Percentiles rank a stretch among this genome's conserved stretches.
These are phyloP conservation scores for Lodderomyces metapsilosis DNA, from an alignment of 1,139 yeast genomes.

Conservation along the genomic window DNA sequence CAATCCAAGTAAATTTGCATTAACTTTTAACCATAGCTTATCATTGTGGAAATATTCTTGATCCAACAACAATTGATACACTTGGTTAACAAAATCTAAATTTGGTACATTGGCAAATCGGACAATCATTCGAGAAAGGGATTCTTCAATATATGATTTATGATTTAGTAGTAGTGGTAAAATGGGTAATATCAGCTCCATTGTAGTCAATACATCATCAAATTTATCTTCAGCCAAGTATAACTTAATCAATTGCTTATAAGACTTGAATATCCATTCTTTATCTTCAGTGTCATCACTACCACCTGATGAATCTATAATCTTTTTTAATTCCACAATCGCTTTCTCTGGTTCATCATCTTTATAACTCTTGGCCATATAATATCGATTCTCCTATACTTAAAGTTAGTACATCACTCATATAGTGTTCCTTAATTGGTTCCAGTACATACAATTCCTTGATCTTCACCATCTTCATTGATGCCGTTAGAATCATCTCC, in stretches of 20 bases:
- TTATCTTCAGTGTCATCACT: conserved; percentile 18
- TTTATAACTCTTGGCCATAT: conserved; percentile 60
- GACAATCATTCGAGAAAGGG: conserved; percentile 54
- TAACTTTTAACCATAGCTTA: conserved; percentile 56
- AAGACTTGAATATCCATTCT: conserved; percentile 56
- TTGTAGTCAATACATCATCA: conserved; percentile 32
- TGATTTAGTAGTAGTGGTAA: conserved; percentile 33
- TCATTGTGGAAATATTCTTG: conserved; percentile 33
- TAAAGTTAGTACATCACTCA: conserved; percentile 27
- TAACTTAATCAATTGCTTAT: conserved; percentile 65
- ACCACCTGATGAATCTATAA: conserved; percentile 31
- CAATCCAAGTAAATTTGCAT: conserved; percentile 50
- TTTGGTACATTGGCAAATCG: conserved; percentile 38
- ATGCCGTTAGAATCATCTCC: conserved; percentile 16
- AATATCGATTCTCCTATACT: conserved; percentile 52
- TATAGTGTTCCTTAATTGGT: too few relatives aligned
- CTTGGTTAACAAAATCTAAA: conserved; percentile 22
- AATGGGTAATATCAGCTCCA: conserved; percentile 21
- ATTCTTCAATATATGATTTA: conserved; percentile 58
- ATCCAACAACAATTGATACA: conserved; percentile 30
- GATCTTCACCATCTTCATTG: conserved; percentile 20
- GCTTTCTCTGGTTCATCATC: conserved; percentile 58
- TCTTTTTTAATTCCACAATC: conserved; percentile 37
- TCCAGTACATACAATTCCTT: conserved; percentile 57
- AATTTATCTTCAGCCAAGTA: conserved; percentile 33